Conservation (phyloP, 441 rosid species). For the Codiaeum variegatum region DNA sequence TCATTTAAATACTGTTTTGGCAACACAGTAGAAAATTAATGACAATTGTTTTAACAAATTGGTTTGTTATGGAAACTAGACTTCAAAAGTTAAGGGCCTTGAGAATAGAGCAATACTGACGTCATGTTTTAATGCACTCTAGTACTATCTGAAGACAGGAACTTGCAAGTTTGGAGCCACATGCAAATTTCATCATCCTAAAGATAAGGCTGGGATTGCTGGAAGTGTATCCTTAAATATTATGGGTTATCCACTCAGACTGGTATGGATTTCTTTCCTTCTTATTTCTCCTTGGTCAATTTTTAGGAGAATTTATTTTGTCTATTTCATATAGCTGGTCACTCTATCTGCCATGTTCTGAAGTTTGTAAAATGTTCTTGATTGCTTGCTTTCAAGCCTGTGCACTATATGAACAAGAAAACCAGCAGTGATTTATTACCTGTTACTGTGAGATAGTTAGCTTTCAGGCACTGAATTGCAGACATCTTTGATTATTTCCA, state of each 20-base stretch:
- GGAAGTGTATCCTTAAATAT: conserved; percentile 85
- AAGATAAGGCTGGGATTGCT: conserved; percentile 92
- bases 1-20: background rate
- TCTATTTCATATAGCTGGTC: background rate
- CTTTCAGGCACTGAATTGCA: background rate
- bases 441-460: background rate
- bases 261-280: conserved; percentile 44
- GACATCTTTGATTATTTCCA: background rate
- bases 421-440: background rate
- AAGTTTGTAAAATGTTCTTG: background rate
- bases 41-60: background rate
- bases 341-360: conserved; percentile 1
- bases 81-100: background rate
- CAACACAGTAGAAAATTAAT: background rate
- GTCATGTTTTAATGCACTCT: conserved; percentile 24
- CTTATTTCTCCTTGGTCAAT: background rate
- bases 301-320: background rate
- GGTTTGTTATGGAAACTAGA: background rate
- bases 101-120: conserved; percentile 12
- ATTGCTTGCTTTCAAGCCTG: background rate
- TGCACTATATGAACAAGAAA: background rate
- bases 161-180: conserved; percentile 99
- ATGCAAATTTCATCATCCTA: conserved; percentile 99
- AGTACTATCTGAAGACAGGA: conserved; percentile 97
- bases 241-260: conserved; percentile 92